Evolutionary conservation across 371 early-diverging fungal genomes (phyloP).

Genomic region (Mucor piriformis): DNA sequence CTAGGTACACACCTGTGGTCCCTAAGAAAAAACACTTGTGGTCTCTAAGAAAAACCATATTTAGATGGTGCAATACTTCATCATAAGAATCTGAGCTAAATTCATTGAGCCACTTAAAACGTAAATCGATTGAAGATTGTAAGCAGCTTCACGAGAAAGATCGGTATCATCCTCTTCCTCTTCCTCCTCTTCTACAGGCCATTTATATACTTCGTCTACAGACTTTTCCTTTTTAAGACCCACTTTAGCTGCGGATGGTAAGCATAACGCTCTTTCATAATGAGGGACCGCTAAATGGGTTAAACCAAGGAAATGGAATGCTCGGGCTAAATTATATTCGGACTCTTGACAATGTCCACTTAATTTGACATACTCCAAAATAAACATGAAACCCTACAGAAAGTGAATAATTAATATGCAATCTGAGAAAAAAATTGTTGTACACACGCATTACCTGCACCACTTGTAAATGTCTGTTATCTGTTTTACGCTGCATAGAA

Average conservation of each 20-base stretch:
- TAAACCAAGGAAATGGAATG: conserved; percentile 84
- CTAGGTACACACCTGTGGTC: too few species aligned
- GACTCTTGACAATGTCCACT: conserved; percentile 68
- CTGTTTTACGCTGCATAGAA: conserved; percentile 68
- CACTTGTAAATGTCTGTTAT: conserved; percentile 73
- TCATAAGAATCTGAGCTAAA: conserved; percentile 69
- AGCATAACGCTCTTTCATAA: conserved; percentile 73
- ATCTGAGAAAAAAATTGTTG: too few species aligned
- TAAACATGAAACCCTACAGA: conserved; percentile 67
- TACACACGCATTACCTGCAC: too few species aligned
- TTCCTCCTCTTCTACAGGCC: conserved; percentile 17
- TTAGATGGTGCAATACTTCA: conserved; percentile 67
- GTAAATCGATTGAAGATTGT: conserved; percentile 75
- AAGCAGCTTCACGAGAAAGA: conserved; percentile 73
- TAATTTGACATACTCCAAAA: conserved; percentile 68
- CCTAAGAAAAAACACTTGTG: too few species aligned
- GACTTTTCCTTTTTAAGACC: conserved; percentile 18
- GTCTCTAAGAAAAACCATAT: too few species aligned
- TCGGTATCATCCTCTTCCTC: conserved; percentile 49
- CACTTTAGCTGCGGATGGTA: conserved; percentile 47
- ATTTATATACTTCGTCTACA: conserved; percentile 35
- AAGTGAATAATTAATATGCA: conserved; percentile 2
- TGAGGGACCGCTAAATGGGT: conserved; percentile 80
- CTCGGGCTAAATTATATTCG: conserved; percentile 84
- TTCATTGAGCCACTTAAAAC: conserved; percentile 69